A percentile compares a stretch with the other conserved stretches of the same genome.
Conservation (phyloP, 2,329 filamentous ascomycete species). For the Lachnellula arida region DNA sequence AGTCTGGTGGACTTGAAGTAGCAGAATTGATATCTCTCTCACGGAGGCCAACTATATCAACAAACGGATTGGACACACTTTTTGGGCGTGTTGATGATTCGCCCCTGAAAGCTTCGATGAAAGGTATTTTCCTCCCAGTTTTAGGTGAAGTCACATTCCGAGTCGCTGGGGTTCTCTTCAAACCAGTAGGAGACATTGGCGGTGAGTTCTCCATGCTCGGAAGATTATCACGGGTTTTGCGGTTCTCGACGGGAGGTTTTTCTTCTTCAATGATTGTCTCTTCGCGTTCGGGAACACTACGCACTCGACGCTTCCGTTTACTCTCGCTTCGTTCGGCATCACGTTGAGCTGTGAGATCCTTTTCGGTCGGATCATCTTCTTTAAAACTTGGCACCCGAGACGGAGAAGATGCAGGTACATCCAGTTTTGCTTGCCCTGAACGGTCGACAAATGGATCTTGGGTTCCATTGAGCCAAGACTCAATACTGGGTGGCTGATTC, state of each 20-base stretch:
- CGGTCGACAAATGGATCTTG: constrained; percentile 57
- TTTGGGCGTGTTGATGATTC: constrained; percentile 42
- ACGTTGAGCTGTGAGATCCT: constrained; percentile 14
- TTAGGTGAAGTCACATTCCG: constrained; percentile 48
- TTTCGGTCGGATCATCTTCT: constrained; percentile 19
- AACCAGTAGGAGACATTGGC: constrained; percentile 31
- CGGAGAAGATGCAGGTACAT: constrained; percentile 33
- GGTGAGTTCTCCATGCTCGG: constrained; percentile 25
- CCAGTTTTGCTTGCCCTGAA: constrained; percentile 27
- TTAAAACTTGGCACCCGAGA: constrained; percentile 24
- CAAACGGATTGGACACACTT: constrained; percentile 18
- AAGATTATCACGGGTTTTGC: constrained; percentile 24
- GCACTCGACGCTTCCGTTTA: constrained; percentile 11
- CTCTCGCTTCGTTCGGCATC: constrained; percentile 8
- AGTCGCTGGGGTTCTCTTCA: constrained; percentile 54
- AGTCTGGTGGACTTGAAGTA: constrained; percentile 5
- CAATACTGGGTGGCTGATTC: constrained; percentile 59
- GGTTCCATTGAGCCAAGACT: constrained; percentile 60
- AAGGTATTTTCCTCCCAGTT: constrained; percentile 42
- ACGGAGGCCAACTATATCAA: constrained; percentile 20
- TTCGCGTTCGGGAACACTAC: constrained; percentile 19
- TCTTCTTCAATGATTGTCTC: constrained; percentile 28
- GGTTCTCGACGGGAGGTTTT: constrained; percentile 23
- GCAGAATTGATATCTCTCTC: constrained; percentile 18
- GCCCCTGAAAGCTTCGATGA: constrained; percentile 59